Percentiles rank a stretch among this genome's conserved stretches.
Conservation (phyloP, 2,329 filamentous ascomycete species). For the Macrophomina pseudophaseolina region DNA sequence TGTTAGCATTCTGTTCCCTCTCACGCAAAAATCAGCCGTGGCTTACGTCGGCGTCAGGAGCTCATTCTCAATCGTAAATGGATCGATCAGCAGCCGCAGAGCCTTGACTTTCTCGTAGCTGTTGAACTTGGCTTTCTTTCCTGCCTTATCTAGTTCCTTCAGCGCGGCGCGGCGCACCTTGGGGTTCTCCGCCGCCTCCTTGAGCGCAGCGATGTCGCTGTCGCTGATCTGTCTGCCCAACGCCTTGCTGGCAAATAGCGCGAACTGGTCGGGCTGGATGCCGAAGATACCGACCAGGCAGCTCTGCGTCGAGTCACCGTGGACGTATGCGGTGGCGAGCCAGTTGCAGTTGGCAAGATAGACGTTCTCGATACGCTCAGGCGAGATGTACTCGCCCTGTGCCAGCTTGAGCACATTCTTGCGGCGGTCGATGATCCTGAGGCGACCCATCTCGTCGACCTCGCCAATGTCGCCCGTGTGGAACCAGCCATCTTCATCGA, state of each 20-base stretch:
- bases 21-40: background rate
- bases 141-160: conserved; percentile 78
- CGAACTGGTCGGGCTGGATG: conserved; percentile 83
- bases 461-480: conserved; percentile 90
- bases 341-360: conserved; percentile 82
- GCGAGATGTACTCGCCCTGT: conserved; percentile 97
- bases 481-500: conserved; percentile 95
- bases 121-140: conserved; percentile 85
- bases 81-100: conserved; percentile 78
- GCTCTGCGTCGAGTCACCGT: conserved; percentile 84
- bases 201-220: conserved; percentile 70
- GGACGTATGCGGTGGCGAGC: conserved; percentile 82
- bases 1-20: conserved; percentile 30
- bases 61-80: conserved; percentile 92
- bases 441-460: conserved; percentile 82
- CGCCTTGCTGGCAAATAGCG: conserved; percentile 77
- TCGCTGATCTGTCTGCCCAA: conserved; percentile 69
- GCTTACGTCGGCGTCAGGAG: conserved; percentile 86
- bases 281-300: conserved; percentile 86
- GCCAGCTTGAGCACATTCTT: conserved; percentile 99
- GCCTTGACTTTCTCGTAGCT: conserved; percentile 84
- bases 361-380: conserved; percentile 95
- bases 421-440: conserved; percentile 92
- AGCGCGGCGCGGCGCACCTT: conserved; percentile 76
- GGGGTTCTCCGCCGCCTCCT: conserved; percentile 68